These are phyloP conservation scores for Neoboletus subvelutipes DNA, from an alignment of 768 basidiomycete genomes.

Conservation along the genomic window DNA sequence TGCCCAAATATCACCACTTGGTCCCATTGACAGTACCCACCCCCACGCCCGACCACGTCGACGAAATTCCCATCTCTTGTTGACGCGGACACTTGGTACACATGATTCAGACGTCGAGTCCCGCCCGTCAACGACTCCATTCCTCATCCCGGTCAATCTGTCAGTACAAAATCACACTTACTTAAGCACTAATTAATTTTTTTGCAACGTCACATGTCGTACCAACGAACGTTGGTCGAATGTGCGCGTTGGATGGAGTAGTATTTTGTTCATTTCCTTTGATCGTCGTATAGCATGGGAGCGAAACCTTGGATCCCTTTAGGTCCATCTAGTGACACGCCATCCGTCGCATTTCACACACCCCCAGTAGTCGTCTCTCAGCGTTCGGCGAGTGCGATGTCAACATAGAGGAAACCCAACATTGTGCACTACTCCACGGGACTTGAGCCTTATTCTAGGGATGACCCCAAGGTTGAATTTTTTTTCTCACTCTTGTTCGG, in stretches of 20 bases:
- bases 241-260: not conserved
- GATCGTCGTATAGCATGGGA: not conserved
- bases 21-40: not conserved
- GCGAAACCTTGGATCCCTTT: not conserved
- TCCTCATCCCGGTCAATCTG: not conserved
- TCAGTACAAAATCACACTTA: not conserved
- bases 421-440: not conserved
- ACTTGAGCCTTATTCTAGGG: not conserved
- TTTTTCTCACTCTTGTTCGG: not conserved
- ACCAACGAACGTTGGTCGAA: not conserved
- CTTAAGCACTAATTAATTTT: not conserved
- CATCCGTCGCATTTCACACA: not conserved
- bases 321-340: not conserved
- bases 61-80: conserved; percentile 4
- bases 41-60: not conserved
- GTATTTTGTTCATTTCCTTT: not conserved
- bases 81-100: not conserved
- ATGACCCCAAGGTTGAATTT: not conserved
- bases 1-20: not conserved
- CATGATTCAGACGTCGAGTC: not conserved
- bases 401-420: not conserved
- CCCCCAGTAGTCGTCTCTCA: not conserved
- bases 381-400: not conserved
- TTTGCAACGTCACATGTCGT: conserved; percentile 1
- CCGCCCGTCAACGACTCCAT: not conserved